These are phyloP conservation scores for Westerdykella sp. DNA, from an alignment of 2,329 filamentous ascomycete genomes.

Conservation along the genomic window DNA sequence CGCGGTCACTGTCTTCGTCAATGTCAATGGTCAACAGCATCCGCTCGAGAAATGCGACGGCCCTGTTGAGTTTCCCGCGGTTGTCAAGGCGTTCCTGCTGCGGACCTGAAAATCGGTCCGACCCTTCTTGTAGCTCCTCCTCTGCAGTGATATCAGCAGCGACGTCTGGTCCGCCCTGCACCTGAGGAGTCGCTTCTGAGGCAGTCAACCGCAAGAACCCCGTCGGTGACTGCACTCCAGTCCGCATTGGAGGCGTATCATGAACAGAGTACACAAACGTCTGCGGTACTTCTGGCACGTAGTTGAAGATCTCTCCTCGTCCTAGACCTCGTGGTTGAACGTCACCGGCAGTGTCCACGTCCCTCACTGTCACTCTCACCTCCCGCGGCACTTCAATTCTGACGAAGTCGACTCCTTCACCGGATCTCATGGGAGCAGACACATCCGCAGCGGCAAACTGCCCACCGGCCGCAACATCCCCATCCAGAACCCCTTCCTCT, in stretches of 20 bases:
- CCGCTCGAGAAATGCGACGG: neutral
- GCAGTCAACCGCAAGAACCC: too few species aligned
- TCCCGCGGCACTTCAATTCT: neutral
- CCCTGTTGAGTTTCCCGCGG: neutral
- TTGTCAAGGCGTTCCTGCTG: neutral
- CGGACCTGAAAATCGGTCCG: neutral
- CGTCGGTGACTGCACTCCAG: too few species aligned
- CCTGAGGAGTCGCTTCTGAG: too few species aligned
- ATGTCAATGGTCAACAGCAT: neutral
- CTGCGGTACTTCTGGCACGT: too few species aligned
- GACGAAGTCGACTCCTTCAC: neutral
- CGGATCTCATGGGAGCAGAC: neutral
- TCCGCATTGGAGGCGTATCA: too few species aligned
- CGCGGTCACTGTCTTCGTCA: slow-evolving; percentile 29
- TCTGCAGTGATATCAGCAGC: neutral
- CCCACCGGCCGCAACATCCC: slow-evolving; percentile 8
- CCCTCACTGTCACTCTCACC: neutral
- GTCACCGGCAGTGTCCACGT: neutral
- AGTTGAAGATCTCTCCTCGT: too few species aligned
- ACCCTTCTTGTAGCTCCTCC: neutral
- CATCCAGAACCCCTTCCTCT: slow-evolving; percentile 5
- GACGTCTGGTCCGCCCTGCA: too few species aligned
- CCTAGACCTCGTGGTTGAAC: neutral
- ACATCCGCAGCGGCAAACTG: slow-evolving; percentile 8
- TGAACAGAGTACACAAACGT: too few species aligned